A percentile compares a stretch with the other conserved stretches of the same genome.
Evolutionary conservation across 257 asterid species (phyloP).

Genomic region (Jacaranda mimosifolia): DNA sequence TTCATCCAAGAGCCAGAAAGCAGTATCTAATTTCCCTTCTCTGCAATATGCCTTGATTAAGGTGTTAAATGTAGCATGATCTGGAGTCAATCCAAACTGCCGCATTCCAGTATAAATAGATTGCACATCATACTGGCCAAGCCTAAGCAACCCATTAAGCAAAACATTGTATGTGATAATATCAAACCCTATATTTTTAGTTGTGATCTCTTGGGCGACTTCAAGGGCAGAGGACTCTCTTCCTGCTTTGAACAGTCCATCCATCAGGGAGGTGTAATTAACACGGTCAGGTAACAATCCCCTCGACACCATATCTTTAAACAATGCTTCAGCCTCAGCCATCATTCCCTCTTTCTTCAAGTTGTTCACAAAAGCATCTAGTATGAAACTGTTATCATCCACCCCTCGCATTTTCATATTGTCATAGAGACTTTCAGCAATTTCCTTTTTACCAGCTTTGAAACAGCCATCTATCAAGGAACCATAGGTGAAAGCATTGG

Average conservation of each 20-base stretch:
- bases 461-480: conserved; percentile 77
- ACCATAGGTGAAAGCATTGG: conserved; percentile 67
- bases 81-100: conserved; percentile 71
- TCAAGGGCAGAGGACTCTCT: conserved; percentile 74
- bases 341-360: conserved; percentile 67
- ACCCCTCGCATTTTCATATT: conserved; percentile 75
- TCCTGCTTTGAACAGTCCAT: conserved; percentile 84
- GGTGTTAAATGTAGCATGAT: conserved; percentile 76
- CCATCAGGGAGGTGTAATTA: conserved; percentile 85
- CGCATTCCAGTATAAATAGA: conserved; percentile 65
- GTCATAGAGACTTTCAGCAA: conserved; percentile 63
- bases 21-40: conserved; percentile 68
- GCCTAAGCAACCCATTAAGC: conserved; percentile 74
- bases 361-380: conserved; percentile 72
- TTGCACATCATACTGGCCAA: conserved; percentile 68
- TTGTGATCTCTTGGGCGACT: conserved; percentile 69
- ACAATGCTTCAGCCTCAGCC: conserved; percentile 71
- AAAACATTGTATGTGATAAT: conserved; percentile 73
- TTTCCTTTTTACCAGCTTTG: conserved; percentile 69
- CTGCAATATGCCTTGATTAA: conserved; percentile 73
- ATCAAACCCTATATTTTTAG: conserved; percentile 69
- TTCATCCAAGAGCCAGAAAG: conserved; percentile 65
- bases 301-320: conserved; percentile 52
- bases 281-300: conserved; percentile 79
- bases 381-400: conserved; percentile 59